Conservation (phyloP, 202 grass and related monocot species). For the Dendrocalamus latiflorus region DNA sequence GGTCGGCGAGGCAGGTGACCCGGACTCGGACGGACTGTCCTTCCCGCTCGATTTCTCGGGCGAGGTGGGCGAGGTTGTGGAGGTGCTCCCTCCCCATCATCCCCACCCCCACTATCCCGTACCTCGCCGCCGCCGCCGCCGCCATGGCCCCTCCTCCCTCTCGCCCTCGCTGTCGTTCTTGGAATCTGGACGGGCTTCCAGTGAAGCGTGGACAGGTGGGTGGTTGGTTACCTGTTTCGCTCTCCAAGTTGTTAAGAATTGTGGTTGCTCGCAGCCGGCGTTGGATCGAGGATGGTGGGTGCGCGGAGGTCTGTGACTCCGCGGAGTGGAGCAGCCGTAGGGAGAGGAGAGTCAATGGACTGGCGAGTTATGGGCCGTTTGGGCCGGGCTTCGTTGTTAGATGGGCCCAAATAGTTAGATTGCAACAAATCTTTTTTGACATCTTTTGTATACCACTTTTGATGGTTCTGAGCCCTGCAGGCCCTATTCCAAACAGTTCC, state of each 20-base stretch:
- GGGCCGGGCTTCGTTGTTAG: too few species aligned
- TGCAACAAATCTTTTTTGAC: too few species aligned
- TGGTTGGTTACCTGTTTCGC: neutral
- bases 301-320: neutral
- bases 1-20: constrained; percentile 73
- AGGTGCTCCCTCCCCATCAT: constrained; percentile 99
- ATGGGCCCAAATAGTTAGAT: too few species aligned
- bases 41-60: constrained; percentile 21
- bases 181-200: neutral
- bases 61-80: constrained; percentile 76
- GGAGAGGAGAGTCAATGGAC: too few species aligned
- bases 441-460: too few species aligned
- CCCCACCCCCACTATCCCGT: constrained; percentile 83
- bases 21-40: constrained; percentile 26
- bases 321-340: too few species aligned
- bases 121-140: constrained; percentile 44
- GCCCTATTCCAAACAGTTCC: too few species aligned
- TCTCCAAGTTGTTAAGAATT: neutral
- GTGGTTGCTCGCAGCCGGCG: too few species aligned
- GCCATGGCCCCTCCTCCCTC: neutral
- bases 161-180: neutral
- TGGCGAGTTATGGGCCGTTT: too few species aligned
- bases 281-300: neutral
- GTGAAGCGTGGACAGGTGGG: neutral
- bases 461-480: too few species aligned